A percentile compares a stretch with the other conserved stretches of the same genome.
Evolutionary conservation across 1,284 basidiomycete species (phyloP).

Genomic region (Puccinia polysora): DNA sequence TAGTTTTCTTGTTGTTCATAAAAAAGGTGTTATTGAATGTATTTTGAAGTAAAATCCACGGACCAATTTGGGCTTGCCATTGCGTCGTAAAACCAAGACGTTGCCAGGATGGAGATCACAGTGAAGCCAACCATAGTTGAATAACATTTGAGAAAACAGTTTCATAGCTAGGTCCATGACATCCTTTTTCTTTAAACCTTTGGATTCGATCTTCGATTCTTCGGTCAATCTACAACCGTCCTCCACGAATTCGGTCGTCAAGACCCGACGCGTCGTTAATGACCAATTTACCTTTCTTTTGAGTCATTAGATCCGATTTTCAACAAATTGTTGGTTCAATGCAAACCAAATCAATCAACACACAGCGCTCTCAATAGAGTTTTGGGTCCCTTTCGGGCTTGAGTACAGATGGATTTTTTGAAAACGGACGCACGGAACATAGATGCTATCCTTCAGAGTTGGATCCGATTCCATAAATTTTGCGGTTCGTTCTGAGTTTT

Average conservation of each 20-base stretch:
- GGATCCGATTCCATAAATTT: slow-evolving; percentile 63
- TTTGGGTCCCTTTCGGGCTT: no score
- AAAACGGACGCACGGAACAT: slow-evolving; percentile 61
- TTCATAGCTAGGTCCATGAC: slow-evolving; percentile 55
- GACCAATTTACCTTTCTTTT: slow-evolving; percentile 29
- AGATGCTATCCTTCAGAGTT: slow-evolving; percentile 64
- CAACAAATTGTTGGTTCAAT: not conserved
- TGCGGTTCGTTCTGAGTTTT: slow-evolving; percentile 64
- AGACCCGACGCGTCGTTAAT: slow-evolving; percentile 13
- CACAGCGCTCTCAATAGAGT: not conserved
- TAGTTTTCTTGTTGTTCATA: slow-evolving; percentile 63
- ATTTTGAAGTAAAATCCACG: no score
- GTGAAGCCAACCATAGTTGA: slow-evolving; percentile 80
- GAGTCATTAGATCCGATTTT: not conserved
- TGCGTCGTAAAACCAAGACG: slow-evolving; percentile 61
- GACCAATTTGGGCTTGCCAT: slow-evolving; percentile 23
- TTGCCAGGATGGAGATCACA: slow-evolving; percentile 67
- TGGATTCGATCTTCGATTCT: slow-evolving; percentile 51
- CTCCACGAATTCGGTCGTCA: slow-evolving; percentile 26
- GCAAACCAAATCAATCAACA: not conserved
- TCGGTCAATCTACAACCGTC: slow-evolving; percentile 27
- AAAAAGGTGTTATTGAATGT: slow-evolving; percentile 67
- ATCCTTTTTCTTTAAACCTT: slow-evolving; percentile 57
- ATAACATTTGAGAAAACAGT: slow-evolving; percentile 76
- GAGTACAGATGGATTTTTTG: no score